A percentile compares a stretch with the other conserved stretches of the same genome.
These are phyloP conservation scores for Rosellinia necatrix DNA, from an alignment of 2,329 filamentous ascomycete genomes.

Conservation along the genomic window DNA sequence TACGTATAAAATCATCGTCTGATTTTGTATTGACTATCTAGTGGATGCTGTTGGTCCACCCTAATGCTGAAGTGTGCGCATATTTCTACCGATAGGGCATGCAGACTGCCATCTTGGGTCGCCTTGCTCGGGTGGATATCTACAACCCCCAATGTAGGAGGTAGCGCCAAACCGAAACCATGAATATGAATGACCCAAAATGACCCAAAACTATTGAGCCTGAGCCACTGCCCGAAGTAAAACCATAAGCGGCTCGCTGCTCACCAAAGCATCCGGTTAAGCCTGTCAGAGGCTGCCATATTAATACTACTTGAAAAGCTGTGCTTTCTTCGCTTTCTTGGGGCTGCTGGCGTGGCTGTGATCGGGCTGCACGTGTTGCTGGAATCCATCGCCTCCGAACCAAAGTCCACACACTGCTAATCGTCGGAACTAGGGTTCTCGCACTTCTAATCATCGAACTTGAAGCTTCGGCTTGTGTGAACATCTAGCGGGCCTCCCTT, in stretches of 20 bases:
- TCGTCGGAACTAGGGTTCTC: conserved; percentile 21
- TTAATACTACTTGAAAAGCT: neutral
- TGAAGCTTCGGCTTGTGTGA: conserved; percentile 79
- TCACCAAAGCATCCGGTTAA: conserved; percentile 19
- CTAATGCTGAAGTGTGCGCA: conserved; percentile 20
- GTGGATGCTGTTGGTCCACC: neutral
- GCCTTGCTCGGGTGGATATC: neutral
- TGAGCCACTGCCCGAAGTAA: neutral
- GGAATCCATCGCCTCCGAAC: neutral
- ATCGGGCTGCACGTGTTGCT: neutral
- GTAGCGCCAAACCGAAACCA: neutral
- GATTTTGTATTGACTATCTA: conserved; percentile 14
- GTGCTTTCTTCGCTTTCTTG: conserved; percentile 3
- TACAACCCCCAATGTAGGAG: neutral
- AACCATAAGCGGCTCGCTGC: neutral
- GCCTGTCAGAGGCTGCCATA: neutral
- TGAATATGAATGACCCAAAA: neutral
- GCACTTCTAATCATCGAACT: conserved; percentile 81
- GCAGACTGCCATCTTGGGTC: neutral
- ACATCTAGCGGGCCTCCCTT: conserved; percentile 88
- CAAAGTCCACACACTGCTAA: conserved; percentile 1
- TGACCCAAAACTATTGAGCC: neutral
- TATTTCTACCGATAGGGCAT: conserved; percentile 3
- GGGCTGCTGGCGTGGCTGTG: conserved; percentile 4
- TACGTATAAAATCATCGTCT: neutral